A percentile compares a stretch with the other conserved stretches of the same genome.
These are phyloP conservation scores for Rhodocollybia butyracea DNA, from an alignment of 768 basidiomycete genomes.

Conservation along the genomic window DNA sequence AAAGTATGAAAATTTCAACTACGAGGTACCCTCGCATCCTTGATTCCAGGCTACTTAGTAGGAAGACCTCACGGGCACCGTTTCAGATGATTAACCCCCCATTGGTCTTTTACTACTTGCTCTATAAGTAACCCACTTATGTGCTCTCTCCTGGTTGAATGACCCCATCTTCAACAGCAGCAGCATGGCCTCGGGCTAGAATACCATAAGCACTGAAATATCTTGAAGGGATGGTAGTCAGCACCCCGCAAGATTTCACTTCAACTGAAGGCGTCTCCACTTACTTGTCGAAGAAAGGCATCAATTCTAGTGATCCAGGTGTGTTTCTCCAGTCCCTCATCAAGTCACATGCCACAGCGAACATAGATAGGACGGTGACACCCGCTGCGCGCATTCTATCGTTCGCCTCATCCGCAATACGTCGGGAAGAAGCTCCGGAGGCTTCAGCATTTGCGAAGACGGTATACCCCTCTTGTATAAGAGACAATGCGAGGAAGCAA, in stretches of 20 bases:
- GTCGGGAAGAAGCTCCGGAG: conserved; percentile 37
- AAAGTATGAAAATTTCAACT: too few relatives aligned
- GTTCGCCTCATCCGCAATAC: conserved; percentile 42
- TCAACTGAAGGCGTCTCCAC: conserved; percentile 17
- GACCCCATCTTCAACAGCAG: conserved; percentile 24
- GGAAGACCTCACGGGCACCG: too few relatives aligned
- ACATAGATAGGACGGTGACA: conserved; percentile 42
- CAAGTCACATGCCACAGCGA: conserved; percentile 41
- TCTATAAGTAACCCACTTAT: too few relatives aligned
- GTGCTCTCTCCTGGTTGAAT: conserved; percentile 17
- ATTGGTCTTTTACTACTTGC: too few relatives aligned
- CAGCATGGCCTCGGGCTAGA: conserved; percentile 27
- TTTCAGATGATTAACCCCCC: too few relatives aligned
- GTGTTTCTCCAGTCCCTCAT: conserved; percentile 51
- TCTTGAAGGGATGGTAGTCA: conserved; percentile 12
- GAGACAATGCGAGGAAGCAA: conserved; percentile 44
- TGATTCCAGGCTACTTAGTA: too few relatives aligned
- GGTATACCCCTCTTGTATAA: conserved; percentile 41
- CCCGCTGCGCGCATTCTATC: conserved; percentile 46
- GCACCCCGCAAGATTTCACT: neutral
- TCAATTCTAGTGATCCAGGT: conserved; percentile 38
- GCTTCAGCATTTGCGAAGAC: conserved; percentile 48
- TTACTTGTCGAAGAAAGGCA: conserved; percentile 44
- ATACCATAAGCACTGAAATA: conserved; percentile 29
- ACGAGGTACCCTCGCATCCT: too few relatives aligned